Evolutionary conservation across 1,139 yeast genomes (phyloP).

Genomic region (Yamadazyma spencermartinsiae): DNA sequence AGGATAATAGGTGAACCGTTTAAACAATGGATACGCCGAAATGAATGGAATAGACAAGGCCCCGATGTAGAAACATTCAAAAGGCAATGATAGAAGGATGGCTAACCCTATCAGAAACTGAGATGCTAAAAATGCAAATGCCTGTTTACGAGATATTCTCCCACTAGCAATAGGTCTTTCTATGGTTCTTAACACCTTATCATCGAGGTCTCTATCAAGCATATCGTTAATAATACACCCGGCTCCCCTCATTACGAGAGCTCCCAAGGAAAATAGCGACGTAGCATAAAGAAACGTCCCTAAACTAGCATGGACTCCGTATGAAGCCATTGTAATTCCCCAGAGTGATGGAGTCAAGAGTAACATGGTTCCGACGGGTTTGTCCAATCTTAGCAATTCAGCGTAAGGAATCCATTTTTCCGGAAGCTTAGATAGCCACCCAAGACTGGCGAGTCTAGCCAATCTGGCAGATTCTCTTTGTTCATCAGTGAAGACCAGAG

Average conservation of each 20-base stretch:
- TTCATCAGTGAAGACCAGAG: constrained; percentile 40
- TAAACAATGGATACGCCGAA: constrained; percentile 87
- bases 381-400: constrained; percentile 85
- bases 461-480: constrained; percentile 58
- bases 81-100: constrained; percentile 70
- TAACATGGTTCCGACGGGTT: constrained; percentile 90
- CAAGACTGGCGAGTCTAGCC: constrained; percentile 59
- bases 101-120: constrained; percentile 79
- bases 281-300: constrained; percentile 48
- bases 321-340: constrained; percentile 88
- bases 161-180: constrained; percentile 92
- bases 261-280: constrained; percentile 79
- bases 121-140: constrained; percentile 69
- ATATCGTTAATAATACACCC: constrained; percentile 96
- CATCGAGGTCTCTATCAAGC: constrained; percentile 78
- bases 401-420: constrained; percentile 82
- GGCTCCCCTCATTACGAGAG: constrained; percentile 93
- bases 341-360: constrained; percentile 77
- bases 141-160: constrained; percentile 70
- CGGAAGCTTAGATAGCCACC: constrained; percentile 66
- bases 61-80: constrained; percentile 80
- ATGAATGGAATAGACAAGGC: constrained; percentile 80
- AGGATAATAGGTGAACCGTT: constrained; percentile 92
- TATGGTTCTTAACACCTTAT: constrained; percentile 81
- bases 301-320: constrained; percentile 66